phyloP scores from a whole-genome alignment of 129 eudicot genomes.

The Silybum marianum region DNA sequence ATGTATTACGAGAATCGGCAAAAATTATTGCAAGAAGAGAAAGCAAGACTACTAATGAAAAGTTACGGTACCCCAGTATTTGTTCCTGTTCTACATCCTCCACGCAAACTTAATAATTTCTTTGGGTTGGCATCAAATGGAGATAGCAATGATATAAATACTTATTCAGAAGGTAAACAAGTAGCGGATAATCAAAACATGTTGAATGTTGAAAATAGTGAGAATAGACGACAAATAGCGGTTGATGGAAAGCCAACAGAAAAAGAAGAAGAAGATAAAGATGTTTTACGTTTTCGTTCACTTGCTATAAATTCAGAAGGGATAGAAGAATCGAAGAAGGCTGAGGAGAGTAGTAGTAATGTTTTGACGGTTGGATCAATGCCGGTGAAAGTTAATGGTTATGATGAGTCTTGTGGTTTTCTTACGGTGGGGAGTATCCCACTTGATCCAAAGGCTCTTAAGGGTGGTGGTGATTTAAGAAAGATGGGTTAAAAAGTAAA shows the following conservation, averaged over 20 bases:
- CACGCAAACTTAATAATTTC: slow-evolving; percentile 47
- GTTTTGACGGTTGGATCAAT: slow-evolving; percentile 71
- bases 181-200: slow-evolving; percentile 19
- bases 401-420: slow-evolving; percentile 42
- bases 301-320: slow-evolving; percentile 43
- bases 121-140: slow-evolving; percentile 38
- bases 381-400: slow-evolving; percentile 59
- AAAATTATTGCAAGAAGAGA: slow-evolving; percentile 74
- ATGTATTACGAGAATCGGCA: slow-evolving; percentile 91
- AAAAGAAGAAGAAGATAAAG: slow-evolving; percentile 15
- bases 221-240: not conserved
- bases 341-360: not conserved
- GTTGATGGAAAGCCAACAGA: slow-evolving; percentile 37
- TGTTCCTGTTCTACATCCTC: slow-evolving; percentile 58
- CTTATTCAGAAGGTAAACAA: slow-evolving; percentile 11
- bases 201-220: not conserved
- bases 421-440: slow-evolving; percentile 79
- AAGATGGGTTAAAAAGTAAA: slow-evolving; percentile 7
- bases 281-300: slow-evolving; percentile 42
- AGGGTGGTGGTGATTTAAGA: slow-evolving; percentile 17
- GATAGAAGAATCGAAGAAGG: slow-evolving; percentile 14
- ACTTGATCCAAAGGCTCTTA: slow-evolving; percentile 67
- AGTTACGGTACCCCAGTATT: slow-evolving; percentile 50
- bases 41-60: slow-evolving; percentile 58
- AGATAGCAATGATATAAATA: slow-evolving; percentile 19